phyloP scores from a whole-genome alignment of 106 monocot species.

The Agapanthus africanus region DNA sequence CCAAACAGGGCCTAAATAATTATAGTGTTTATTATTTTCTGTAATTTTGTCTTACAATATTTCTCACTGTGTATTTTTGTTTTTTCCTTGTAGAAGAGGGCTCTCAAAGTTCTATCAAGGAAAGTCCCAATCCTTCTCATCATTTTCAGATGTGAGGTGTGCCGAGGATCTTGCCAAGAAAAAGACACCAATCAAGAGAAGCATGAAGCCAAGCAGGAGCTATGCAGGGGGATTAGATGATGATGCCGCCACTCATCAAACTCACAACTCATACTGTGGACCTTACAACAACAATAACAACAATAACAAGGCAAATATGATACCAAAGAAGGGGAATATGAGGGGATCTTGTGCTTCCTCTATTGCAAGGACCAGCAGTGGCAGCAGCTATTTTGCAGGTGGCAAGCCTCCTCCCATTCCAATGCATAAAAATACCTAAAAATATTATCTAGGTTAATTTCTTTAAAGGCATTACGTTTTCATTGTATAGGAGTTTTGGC shows the following conservation, averaged over 20 bases:
- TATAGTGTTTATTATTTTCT: too few species aligned
- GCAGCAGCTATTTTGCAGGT: not conserved
- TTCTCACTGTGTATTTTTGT: too few species aligned
- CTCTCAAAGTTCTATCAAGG: constrained; percentile 37
- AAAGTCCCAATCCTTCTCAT: constrained; percentile 39
- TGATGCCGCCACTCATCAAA: too few species aligned
- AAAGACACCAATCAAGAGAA: constrained; percentile 7
- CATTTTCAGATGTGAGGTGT: constrained; percentile 13
- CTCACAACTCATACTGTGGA: not conserved
- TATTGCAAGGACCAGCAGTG: constrained; percentile 15
- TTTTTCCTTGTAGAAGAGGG: constrained; percentile 36
- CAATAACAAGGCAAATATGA: not conserved
- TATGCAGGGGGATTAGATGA: constrained; percentile 12
- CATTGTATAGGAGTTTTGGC: too few species aligned
- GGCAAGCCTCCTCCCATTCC: constrained; percentile 10
- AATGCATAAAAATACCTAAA: constrained; percentile 7
- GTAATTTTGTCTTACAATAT: too few species aligned
- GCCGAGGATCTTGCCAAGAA: constrained; percentile 41
- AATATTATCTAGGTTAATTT: too few species aligned
- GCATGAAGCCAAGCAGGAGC: constrained; percentile 26
- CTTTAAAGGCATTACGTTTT: too few species aligned
- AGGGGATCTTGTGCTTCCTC: constrained; percentile 9
- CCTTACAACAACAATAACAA: too few species aligned
- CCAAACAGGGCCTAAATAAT: too few species aligned
- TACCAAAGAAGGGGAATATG: not conserved